Evolutionary conservation across 1,139 yeast species (phyloP).

Genomic region (Candida tetrigidarum): DNA sequence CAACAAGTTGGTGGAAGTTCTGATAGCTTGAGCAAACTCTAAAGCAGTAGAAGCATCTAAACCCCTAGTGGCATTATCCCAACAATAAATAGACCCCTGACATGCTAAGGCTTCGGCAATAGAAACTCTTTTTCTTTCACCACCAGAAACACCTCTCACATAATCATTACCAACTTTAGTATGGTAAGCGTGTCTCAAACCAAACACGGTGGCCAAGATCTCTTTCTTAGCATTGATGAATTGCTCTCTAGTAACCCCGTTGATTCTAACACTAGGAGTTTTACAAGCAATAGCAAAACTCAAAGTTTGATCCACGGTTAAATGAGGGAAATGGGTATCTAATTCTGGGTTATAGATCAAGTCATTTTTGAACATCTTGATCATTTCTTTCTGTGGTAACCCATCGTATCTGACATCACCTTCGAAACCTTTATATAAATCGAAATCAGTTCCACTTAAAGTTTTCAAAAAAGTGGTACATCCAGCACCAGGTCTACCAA

Average conservation of each 20-base stretch:
- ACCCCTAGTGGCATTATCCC: conserved; percentile 86
- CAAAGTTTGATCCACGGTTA: conserved; percentile 66
- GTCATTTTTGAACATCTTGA: conserved; percentile 50
- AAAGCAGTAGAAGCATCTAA: conserved; percentile 75
- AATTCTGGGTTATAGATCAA: conserved; percentile 64
- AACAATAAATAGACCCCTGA: conserved; percentile 61
- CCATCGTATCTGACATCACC: conserved; percentile 57
- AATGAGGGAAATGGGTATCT: conserved; percentile 66
- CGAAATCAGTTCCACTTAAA: conserved; percentile 48
- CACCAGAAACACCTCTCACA: conserved; percentile 83
- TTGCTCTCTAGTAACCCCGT: conserved; percentile 49
- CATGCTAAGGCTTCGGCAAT: conserved; percentile 69
- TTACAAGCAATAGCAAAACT: conserved; percentile 62
- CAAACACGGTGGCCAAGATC: conserved; percentile 57
- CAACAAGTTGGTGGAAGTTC: conserved; percentile 61
- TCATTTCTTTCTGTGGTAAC: conserved; percentile 50
- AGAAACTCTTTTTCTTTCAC: conserved; percentile 83
- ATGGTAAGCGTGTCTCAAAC: conserved; percentile 43
- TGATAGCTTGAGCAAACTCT: conserved; percentile 64
- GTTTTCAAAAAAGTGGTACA: conserved; percentile 62
- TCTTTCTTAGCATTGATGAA: conserved; percentile 53
- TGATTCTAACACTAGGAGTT: conserved; percentile 59
- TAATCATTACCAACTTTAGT: conserved; percentile 44
- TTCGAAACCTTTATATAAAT: conserved; percentile 25
- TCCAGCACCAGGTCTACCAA: conserved; percentile 74